Evolutionary conservation across 192 early-diverging fungal species (phyloP), one percentile per base, ranked within the genome.

Genomic region (Cetraspora pellucida): DNA sequence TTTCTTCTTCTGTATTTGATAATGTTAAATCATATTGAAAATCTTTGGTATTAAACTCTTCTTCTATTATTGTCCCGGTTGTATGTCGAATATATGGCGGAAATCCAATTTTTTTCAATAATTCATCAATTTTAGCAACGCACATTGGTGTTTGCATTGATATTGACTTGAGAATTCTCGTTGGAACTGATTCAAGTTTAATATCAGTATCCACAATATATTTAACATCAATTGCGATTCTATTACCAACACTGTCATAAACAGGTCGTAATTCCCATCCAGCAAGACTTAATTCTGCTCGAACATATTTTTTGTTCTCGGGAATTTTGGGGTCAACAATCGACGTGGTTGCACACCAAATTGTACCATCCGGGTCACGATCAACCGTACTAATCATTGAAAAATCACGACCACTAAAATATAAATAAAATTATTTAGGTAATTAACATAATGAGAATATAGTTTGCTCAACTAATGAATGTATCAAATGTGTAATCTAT

Each of bases 151-250:
- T 86, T 67, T 86, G 84, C 23, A 77, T 75, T 7, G 82, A 77
- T 8, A 87, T 58, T 14, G 65, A 78, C 28, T 82, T 85, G 58
- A 89, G 74, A 30, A 89, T 85, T 1, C 78, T 76, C 1, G 66
- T 59, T 44, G 86, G 82, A 11, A 85, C 61, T 0, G 78, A 80
- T 1, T 87, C 88, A 54, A 73, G 54, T 54, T 84, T 80, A 60
- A 89, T 82, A 76, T 86, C 86, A 45, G 83, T 69, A 72, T 87
- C 86, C 10, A 83, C 84, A 27, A 88, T 78, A 77, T 84, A 85
- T 0, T 79, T 79, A 10, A 87, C 79, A 46, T 61, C 61, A 31
- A 89, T 81, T 23, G 82, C 78, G 5, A 78, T 69, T 0, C 73
- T 84, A 21, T 68, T 72, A 50, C 85, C 84, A 21, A 79, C 71